Conservation (phyloP, 768 basidiomycete species). For the Serendipita sp. region DNA sequence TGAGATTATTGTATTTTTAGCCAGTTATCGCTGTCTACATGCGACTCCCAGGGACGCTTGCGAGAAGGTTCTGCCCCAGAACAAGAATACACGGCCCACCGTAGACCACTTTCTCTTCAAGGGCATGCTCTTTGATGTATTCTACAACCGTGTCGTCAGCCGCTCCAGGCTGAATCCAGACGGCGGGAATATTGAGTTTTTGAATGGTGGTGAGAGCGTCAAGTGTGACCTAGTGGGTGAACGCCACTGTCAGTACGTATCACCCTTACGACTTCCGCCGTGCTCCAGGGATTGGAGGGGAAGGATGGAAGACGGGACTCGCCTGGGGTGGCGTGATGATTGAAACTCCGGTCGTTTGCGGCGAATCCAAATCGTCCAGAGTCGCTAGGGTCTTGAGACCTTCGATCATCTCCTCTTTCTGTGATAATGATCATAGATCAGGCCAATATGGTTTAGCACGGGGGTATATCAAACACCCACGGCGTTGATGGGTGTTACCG, state of each 20-base stretch:
- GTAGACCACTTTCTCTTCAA: conserved; percentile 55
- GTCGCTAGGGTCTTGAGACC: conserved; percentile 40
- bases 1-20: too few species aligned
- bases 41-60: background rate
- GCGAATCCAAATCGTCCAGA: conserved; percentile 41
- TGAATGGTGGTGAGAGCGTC: conserved; percentile 49
- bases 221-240: conserved; percentile 44
- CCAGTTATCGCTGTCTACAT: too few species aligned
- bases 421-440: conserved; percentile 9
- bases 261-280: background rate
- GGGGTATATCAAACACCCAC: conserved; percentile 26
- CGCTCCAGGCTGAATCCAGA: conserved; percentile 88
- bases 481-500: conserved; percentile 61
- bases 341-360: conserved; percentile 55
- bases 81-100: conserved; percentile 75
- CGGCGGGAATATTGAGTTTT: conserved; percentile 48
- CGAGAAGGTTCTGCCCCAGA: conserved; percentile 38
- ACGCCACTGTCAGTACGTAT: background rate
- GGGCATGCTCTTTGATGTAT: conserved; percentile 49
- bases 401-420: conserved; percentile 61
- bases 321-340: conserved; percentile 68
- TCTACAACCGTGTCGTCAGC: conserved; percentile 46
- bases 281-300: too few species aligned
- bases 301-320: conserved; percentile 3
- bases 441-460: too few species aligned